These are phyloP conservation scores for Cryptococcus jaspeensis DNA, from an alignment of 1,284 basidiomycete genomes.

Conservation along the genomic window DNA sequence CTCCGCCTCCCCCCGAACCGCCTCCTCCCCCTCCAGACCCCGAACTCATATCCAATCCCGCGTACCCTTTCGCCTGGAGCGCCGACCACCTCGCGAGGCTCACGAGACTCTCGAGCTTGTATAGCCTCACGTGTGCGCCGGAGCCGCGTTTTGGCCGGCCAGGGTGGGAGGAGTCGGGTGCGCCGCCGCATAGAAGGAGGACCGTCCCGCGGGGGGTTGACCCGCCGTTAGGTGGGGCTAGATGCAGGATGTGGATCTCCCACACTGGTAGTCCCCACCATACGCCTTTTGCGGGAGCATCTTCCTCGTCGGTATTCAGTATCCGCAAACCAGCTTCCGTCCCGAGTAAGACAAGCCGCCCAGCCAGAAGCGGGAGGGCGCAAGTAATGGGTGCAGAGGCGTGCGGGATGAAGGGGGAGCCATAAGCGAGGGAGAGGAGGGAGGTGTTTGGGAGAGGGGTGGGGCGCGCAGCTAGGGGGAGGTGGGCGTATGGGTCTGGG, in stretches of 20 bases:
- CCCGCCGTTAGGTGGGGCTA: neutral
- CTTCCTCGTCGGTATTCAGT: slow-evolving; percentile 7
- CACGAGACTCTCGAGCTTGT: slow-evolving; percentile 11
- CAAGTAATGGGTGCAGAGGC: slow-evolving; percentile 11
- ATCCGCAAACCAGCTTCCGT: slow-evolving; percentile 15
- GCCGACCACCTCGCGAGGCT: slow-evolving; percentile 14
- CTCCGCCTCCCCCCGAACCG: neutral
- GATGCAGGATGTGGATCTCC: slow-evolving; percentile 11
- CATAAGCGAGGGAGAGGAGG: slow-evolving; percentile 15
- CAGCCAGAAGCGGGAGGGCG: slow-evolving; percentile 9
- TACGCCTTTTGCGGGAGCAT: slow-evolving; percentile 6
- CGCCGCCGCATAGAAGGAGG: slow-evolving; percentile 14
- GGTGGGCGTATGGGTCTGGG: slow-evolving; percentile 1
- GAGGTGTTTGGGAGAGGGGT: slow-evolving; percentile 8
- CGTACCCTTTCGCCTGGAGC: slow-evolving; percentile 2
- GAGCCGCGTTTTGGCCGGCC: slow-evolving; percentile 12
- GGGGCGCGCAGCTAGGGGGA: neutral
- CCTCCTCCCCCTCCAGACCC: no score
- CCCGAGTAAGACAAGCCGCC: slow-evolving; percentile 14
- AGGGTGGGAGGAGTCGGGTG: slow-evolving; percentile 6
- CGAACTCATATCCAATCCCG: slow-evolving; percentile 10
- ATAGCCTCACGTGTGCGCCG: slow-evolving; percentile 12
- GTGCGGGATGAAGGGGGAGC: slow-evolving; percentile 9
- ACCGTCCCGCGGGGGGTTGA: slow-evolving; percentile 14
- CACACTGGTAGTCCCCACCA: slow-evolving; percentile 21